Base-by-base conservation (phyloP, 805 yeast species). In the Zygotorulaspora chibaensis region DNA sequence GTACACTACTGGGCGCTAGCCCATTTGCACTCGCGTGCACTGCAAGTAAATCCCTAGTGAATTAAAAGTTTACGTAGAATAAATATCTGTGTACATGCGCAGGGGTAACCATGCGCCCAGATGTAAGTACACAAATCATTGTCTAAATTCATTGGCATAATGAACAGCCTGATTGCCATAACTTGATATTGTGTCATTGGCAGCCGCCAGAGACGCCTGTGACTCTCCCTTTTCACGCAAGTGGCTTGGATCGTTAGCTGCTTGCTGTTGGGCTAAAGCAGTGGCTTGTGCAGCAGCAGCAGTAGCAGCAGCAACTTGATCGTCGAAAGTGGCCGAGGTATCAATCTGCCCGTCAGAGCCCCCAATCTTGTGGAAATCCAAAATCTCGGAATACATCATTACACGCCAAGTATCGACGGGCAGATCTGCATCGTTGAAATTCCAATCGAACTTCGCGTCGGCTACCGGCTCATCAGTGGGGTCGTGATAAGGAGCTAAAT, bases 321-420 rank as follows among this genome's bases (percentile, higher is more conserved):
- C 68, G 37, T 64, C 68, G 38, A 64, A 64, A 16, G 65, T 60
- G 2, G 68, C 67, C 25, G 52, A 57, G 1, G 66, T 62, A 52
- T 63, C 66, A 36, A 64, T 64, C 44, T 59, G 66, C 8, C 66
- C 63, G 39, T 61, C 57, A 18, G 57, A 57, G 33, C 73, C 84
- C 35, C 83, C 90, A 48, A 86, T 87, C 66, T 89, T 95, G 68
- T 91, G 98, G 77, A 89, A 91, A 65, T 91, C 97, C 55, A 93
- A 74, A 51, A 91, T 93, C 69, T 91, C 99, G 43, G 95, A 84
- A 70, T 93, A 93, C 96, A 93, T 91, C 98, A 93, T 91, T 15
- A 89, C 96, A 71, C 96, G 82, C 99, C 99, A 91, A 11, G 96
- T 88, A 61, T 93, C 98, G 13, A 93, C 93, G 2, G 98, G 97